phyloP scores from a whole-genome alignment of 805 yeast species.

The Lipomyces spencermartinsiae region DNA sequence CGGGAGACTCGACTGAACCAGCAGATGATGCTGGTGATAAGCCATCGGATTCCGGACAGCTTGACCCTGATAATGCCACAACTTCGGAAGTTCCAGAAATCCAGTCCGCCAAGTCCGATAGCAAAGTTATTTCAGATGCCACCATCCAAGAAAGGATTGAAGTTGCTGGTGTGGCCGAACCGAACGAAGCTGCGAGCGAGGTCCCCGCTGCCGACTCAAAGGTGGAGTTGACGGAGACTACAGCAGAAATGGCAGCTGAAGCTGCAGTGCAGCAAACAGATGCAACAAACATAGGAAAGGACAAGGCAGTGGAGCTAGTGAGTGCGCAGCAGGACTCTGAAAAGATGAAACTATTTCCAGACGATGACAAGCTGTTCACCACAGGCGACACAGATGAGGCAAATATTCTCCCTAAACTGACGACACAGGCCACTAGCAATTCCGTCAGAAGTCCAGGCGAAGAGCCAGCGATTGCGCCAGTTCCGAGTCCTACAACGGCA shows the following conservation, averaged over 20 bases:
- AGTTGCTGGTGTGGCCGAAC: background rate
- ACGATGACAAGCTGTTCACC: background rate
- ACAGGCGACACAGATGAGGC: background rate
- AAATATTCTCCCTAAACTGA: background rate
- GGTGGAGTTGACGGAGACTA: background rate
- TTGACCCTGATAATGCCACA: background rate
- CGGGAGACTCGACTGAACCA: background rate
- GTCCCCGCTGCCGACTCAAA: background rate
- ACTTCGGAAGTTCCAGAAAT: background rate
- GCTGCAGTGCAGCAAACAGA: background rate
- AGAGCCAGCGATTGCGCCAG: background rate
- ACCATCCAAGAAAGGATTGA: background rate
- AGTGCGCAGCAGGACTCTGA: background rate
- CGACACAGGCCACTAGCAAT: background rate
- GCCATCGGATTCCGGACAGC: background rate
- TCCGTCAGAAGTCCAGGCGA: background rate
- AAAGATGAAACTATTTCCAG: background rate
- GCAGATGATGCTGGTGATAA: background rate
- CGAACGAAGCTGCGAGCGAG: background rate
- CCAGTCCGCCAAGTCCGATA: background rate
- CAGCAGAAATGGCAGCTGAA: conserved; percentile 4
- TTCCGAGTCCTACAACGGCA: conserved; percentile 17
- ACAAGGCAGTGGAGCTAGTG: background rate
- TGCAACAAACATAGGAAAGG: background rate
- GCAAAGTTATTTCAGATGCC: background rate